Evolutionary conservation across 2,329 filamentous ascomycete genomes (phyloP), one percentile per base, ranked within the genome.

Genomic region (Ceratocystis huliohia): DNA sequence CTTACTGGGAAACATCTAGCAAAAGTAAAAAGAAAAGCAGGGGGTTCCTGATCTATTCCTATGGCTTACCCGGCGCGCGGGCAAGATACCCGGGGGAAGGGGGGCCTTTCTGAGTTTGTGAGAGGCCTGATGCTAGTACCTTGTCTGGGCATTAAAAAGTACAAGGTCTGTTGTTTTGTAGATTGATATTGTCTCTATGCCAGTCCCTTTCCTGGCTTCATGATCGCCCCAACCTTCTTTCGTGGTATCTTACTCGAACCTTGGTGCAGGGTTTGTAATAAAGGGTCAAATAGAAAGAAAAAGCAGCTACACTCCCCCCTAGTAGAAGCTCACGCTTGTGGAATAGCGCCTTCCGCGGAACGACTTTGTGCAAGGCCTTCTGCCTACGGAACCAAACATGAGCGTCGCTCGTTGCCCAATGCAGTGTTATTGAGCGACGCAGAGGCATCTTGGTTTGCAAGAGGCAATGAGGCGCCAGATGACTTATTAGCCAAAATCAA

Each of bases 161-260:
- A 10, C 13, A 53, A 13, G 25, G 48, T 1, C 48, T 20, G 53
- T 59, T 33, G 53, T 37, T 59, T 59, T 22, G 53, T 33, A n/a
- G 25, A 59, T 59, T 25, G 30, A 30, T 59, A n/a, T 59, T 59
- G 13, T 5, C 53, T 33, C 53, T 30, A n/a, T 59, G n/a, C n/a
- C 3, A 17, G 20, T 33, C 5, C 28, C n/a, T 20, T 57, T 25
- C 2, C 53, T 33, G 53, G 6, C 22, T 57, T 17, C 53, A 25
- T 59, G 53, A 59, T 59, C 25, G 28, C 33, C 53, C 53, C 53
- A 59, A 59, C 53, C 53, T 30, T 59, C 53, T 33, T 57, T 30
- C 17, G 25, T 59, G 53, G 6, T 59, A 33, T 30, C n/a, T 22
- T n/a, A 50, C 8, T 30, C 8, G 28, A 59, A 8, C 25, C 1